Percentiles rank a stretch among this genome's conserved stretches.
Conservation (phyloP, 2,329 filamentous ascomycete genomes). For the Alternaria triticina region DNA sequence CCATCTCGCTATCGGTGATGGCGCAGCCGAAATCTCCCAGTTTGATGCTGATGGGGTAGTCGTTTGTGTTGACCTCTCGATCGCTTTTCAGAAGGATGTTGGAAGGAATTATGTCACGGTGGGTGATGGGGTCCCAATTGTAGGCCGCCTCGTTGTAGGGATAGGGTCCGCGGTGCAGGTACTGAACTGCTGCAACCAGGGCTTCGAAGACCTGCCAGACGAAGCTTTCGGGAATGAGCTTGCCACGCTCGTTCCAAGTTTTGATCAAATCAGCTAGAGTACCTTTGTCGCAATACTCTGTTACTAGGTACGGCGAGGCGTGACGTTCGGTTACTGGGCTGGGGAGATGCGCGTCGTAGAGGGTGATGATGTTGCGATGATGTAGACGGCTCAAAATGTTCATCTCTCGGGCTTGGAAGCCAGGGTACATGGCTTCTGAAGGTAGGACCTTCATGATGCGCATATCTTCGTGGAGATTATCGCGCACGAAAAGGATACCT, state of each 20-base stretch:
- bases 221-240: not conserved
- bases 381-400: not conserved
- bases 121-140: not conserved
- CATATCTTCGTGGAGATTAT: not conserved
- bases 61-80: not conserved
- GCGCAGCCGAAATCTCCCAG: not conserved
- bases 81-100: not conserved
- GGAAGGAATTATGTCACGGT: not conserved
- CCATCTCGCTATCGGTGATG: not conserved
- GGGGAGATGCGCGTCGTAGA: not conserved
- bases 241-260: not conserved
- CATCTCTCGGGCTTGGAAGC: not conserved
- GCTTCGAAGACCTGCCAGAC: slow-evolving; percentile 1
- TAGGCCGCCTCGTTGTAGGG: not conserved
- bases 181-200: not conserved
- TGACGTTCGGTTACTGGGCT: not conserved
- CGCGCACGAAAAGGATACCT: not conserved
- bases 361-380: not conserved
- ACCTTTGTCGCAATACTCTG: not conserved
- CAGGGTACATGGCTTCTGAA: not conserved
- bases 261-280: not conserved
- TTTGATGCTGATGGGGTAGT: not conserved
- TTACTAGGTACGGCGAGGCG: not conserved
- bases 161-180: not conserved
- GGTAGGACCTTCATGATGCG: not conserved